Percentiles rank a stretch among this genome's conserved stretches.
phyloP scores from a whole-genome alignment of 768 basidiomycete species.

The Pleurotus platypus region DNA sequence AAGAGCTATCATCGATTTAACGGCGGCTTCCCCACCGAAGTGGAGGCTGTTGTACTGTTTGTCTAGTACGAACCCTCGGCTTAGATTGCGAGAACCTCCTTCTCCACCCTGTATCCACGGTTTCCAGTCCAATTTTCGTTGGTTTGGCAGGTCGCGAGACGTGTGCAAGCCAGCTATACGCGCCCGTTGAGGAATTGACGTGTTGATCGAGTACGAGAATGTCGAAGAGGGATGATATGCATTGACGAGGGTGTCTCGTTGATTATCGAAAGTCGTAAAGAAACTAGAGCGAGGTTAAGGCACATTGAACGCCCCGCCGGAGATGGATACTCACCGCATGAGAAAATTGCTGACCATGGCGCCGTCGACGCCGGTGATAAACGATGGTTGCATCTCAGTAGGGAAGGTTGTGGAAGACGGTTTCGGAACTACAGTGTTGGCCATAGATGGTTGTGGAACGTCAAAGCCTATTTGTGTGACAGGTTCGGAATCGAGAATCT shows the following conservation, averaged over 20 bases:
- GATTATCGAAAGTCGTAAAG: constrained; percentile 80
- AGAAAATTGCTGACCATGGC: constrained; percentile 74
- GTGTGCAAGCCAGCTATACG: constrained; percentile 66
- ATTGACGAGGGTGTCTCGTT: constrained; percentile 60
- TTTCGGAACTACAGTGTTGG: constrained; percentile 33
- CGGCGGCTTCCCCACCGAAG: constrained; percentile 61
- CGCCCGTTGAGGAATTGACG: constrained; percentile 74
- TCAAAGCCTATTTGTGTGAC: constrained; percentile 81
- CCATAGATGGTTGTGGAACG: constrained; percentile 50
- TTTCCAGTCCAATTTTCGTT: constrained; percentile 78
- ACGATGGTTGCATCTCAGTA: constrained; percentile 64
- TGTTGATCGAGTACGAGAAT: constrained; percentile 87
- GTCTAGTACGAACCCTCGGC: constrained; percentile 58
- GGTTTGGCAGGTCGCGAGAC: constrained; percentile 70
- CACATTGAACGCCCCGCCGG: constrained; percentile 2
- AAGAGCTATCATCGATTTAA: constrained; percentile 57
- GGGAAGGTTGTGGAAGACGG: constrained; percentile 76
- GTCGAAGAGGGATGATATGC: constrained; percentile 87
- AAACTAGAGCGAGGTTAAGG: constrained; percentile 46
- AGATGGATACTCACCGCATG: constrained; percentile 49
- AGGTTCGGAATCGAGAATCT: constrained; percentile 80
- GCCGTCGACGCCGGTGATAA: constrained; percentile 72
- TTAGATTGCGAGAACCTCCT: constrained; percentile 76
- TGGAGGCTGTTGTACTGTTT: constrained; percentile 67
- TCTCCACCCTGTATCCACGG: constrained; percentile 57